Evolutionary conservation across 2,329 filamentous ascomycete genomes (phyloP), one percentile per base, ranked within the genome.

Genomic region (Aspergillus thermomutatus): DNA sequence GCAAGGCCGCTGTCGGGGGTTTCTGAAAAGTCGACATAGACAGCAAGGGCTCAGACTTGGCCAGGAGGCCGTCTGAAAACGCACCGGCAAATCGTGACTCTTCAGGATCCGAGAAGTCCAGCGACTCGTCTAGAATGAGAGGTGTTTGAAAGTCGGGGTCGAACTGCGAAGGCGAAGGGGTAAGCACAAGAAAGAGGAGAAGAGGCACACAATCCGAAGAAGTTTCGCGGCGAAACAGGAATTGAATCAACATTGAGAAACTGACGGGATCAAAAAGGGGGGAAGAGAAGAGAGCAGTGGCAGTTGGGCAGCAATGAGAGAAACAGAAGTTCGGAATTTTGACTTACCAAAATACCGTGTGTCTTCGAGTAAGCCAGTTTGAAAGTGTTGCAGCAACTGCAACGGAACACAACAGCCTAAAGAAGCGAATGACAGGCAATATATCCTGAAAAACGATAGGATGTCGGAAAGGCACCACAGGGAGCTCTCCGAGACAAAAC

Each of bases 21-120:
- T 95, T 96, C 70, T 83, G 81, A 82, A 91, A 92, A 77, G 87
- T 87, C 75, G 90, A 88, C 89, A 92, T 92, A 77, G 88, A 86
- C 77, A 90, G 79, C 69, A 86, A 77, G 79, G 85, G 77, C 80
- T 85, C 81, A 75, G 79, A 77, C 73, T 80, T 82, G 76, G 79
- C 79, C 75, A 78, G 73, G 61, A 80, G 77, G 78, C 79, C 80
- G 72, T 77, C 77, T 70, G 79, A 77, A 69, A 75, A 75, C 54
- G 72, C 72, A 65, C 71, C 72, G 58, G 70, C 72, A 66, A 77
- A 77, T 61, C 72, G 72, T 58, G 76, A 74, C 63, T 77, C 75
- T 68, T 76, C 75, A 65, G 75, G 72, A 60, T 77, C 76, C 54
- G 76, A 75, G 60, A 77, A 73, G 62, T 78, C 76, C 60, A 75